phyloP scores from a whole-genome alignment of 495 filamentous ascomycete species.

The Acidiella bohemica region DNA sequence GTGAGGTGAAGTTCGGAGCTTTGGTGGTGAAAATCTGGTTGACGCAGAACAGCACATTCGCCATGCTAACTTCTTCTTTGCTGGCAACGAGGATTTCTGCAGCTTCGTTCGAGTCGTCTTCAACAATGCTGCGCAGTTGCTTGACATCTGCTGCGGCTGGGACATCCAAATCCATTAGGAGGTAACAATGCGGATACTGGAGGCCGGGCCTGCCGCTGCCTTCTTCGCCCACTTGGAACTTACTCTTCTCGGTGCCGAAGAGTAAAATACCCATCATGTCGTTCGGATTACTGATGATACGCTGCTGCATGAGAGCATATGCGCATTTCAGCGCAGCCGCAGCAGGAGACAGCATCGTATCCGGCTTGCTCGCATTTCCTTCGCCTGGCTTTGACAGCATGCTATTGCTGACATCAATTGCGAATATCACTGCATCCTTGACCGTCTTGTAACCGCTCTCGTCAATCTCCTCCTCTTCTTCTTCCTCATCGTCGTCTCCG shows the following conservation, averaged over 20 bases:
- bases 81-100: slow-evolving; percentile 48
- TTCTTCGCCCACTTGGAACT: slow-evolving; percentile 59
- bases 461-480: slow-evolving; percentile 33
- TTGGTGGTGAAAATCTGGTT: slow-evolving; percentile 96
- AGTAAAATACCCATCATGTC: slow-evolving; percentile 98
- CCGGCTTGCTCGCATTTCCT: slow-evolving; percentile 55
- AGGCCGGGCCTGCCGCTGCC: slow-evolving; percentile 40
- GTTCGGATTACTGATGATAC: slow-evolving; percentile 89
- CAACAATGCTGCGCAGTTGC: slow-evolving; percentile 54
- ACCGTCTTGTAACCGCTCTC: slow-evolving; percentile 63
- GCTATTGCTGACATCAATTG: slow-evolving; percentile 82
- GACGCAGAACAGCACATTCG: slow-evolving; percentile 82
- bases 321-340: slow-evolving; percentile 86
- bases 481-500: slow-evolving; percentile 17
- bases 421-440: slow-evolving; percentile 95
- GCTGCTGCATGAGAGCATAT: slow-evolving; percentile 89
- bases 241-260: slow-evolving; percentile 78
- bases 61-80: slow-evolving; percentile 61
- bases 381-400: slow-evolving; percentile 63
- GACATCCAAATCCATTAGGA: slow-evolving; percentile 77
- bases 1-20: slow-evolving; percentile 83
- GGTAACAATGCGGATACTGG: slow-evolving; percentile 82
- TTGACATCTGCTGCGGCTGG: slow-evolving; percentile 82
- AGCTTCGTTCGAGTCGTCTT: slow-evolving; percentile 56
- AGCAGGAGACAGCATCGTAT: slow-evolving; percentile 40